Conservation (phyloP, 331 rosid species). For the Arachis monticola region DNA sequence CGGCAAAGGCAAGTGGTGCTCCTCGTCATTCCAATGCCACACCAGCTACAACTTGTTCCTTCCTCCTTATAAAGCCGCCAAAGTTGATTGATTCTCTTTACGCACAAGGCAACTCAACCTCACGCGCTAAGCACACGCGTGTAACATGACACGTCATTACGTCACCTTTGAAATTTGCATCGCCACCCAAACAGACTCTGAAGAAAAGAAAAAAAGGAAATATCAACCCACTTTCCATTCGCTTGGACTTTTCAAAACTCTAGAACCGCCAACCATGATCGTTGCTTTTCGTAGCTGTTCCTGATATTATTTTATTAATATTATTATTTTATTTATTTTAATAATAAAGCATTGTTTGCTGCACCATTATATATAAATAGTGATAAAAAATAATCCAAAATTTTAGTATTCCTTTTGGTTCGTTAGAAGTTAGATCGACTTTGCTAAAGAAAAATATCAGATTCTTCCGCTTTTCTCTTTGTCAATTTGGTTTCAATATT, state of each 20-base stretch:
- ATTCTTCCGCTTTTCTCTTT: constrained; percentile 16
- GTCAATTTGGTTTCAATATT: constrained; percentile 33
- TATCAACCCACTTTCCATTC: constrained; percentile 3
- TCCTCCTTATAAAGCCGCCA: constrained; percentile 42
- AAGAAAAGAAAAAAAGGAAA: background rate
- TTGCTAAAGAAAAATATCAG: background rate
- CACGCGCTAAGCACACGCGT: constrained; percentile 38
- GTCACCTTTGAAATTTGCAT: background rate
- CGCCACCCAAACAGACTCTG: background rate
- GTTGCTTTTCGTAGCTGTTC: constrained; percentile 52
- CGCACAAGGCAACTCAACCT: background rate
- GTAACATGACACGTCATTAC: background rate
- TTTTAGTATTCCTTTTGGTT: constrained; percentile 30
- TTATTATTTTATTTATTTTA: no score
- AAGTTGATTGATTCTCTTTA: constrained; percentile 36
- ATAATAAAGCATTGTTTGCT: background rate
- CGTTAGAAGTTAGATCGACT: constrained; percentile 41
- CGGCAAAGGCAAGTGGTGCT: constrained; percentile 19
- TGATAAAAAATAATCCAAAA: constrained; percentile 23
- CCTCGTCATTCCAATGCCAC: constrained; percentile 8
- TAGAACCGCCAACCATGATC: constrained; percentile 61
- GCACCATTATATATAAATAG: background rate
- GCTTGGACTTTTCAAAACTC: constrained; percentile 61
- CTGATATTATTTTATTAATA: constrained; percentile 4
- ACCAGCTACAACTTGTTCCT: constrained; percentile 32